Percentiles rank a stretch among this genome's conserved stretches.
Conservation (phyloP, 2,329 filamentous ascomycete genomes). For the Chaetomiaceae sp. region DNA sequence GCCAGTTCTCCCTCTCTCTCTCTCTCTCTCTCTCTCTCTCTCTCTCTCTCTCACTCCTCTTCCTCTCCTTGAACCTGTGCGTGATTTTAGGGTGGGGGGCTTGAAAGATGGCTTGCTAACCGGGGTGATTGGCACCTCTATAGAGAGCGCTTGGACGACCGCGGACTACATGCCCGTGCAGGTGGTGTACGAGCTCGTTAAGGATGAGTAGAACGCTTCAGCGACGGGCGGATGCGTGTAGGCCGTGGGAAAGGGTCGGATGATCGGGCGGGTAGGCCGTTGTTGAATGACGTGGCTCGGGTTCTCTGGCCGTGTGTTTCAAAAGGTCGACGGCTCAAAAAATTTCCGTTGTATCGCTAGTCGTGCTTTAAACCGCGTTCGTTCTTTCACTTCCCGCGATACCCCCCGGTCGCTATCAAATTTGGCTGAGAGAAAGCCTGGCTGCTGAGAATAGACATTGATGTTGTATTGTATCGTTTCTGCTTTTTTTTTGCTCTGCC, state of each 20-base stretch:
- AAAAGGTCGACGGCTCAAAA: too few relatives aligned
- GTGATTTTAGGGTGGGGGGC: too few relatives aligned
- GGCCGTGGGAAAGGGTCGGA: neutral
- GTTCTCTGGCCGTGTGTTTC: too few relatives aligned
- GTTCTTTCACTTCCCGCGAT: neutral
- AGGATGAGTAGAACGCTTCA: neutral
- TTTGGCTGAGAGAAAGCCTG: too few relatives aligned
- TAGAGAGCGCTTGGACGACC: constrained; percentile 26
- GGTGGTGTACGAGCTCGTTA: constrained; percentile 27
- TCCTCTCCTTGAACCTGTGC: too few relatives aligned
- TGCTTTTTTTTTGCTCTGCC: neutral
- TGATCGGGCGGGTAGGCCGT: too few relatives aligned
- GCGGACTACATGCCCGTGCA: constrained; percentile 31
- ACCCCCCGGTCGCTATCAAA: neutral
- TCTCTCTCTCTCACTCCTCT: neutral
- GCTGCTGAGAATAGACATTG: neutral
- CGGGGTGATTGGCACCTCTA: neutral
- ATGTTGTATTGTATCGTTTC: neutral
- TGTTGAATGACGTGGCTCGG: too few relatives aligned
- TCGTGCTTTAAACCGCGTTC: neutral
- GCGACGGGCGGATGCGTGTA: neutral
- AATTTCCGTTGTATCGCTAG: neutral
- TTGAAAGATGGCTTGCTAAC: too few relatives aligned
- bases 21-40: neutral
- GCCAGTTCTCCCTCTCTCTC: constrained; percentile 13